phyloP scores from a whole-genome alignment of 108 stramenopile species.

The Cyclotella atomus region DNA sequence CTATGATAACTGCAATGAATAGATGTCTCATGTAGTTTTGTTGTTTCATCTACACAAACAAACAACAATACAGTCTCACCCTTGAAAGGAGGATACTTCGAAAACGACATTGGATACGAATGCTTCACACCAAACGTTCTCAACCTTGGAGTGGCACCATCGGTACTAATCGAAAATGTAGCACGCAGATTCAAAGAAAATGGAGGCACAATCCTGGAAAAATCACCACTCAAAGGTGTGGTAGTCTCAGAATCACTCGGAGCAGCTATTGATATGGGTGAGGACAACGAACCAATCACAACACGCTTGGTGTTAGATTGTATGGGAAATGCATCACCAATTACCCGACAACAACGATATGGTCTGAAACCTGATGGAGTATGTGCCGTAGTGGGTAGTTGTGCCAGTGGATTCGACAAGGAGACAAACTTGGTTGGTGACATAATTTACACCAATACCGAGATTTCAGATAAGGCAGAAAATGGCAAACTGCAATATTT shows the following conservation, averaged over 20 bases:
- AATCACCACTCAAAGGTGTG: conserved; percentile 69
- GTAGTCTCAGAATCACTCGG: conserved; percentile 72
- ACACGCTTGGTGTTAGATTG: conserved; percentile 89
- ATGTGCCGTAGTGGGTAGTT: conserved; percentile 90
- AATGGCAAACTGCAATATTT: conserved; percentile 88
- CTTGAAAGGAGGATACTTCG: conserved; percentile 73
- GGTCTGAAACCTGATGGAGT: conserved; percentile 88
- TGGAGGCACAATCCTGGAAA: conserved; percentile 71
- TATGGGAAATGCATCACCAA: conserved; percentile 94
- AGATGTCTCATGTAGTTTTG: background rate
- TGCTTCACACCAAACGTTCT: conserved; percentile 74
- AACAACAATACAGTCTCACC: conserved; percentile 70
- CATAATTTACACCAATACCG: conserved; percentile 91
- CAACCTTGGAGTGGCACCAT: conserved; percentile 80
- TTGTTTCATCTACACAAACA: background rate
- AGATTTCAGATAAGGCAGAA: conserved; percentile 66
- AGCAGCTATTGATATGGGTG: conserved; percentile 76
- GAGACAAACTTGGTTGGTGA: conserved; percentile 84
- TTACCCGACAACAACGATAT: conserved; percentile 83
- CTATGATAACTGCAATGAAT: too few species aligned
- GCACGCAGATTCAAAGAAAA: conserved; percentile 54
- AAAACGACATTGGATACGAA: conserved; percentile 83
- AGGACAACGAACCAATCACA: conserved; percentile 70
- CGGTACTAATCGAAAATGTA: conserved; percentile 64
- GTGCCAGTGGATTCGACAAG: conserved; percentile 82